Percentiles rank a stretch among this genome's conserved stretches.
Evolutionary conservation across 495 filamentous ascomycete species (phyloP).

Genomic region (Rusavskia elegans): DNA sequence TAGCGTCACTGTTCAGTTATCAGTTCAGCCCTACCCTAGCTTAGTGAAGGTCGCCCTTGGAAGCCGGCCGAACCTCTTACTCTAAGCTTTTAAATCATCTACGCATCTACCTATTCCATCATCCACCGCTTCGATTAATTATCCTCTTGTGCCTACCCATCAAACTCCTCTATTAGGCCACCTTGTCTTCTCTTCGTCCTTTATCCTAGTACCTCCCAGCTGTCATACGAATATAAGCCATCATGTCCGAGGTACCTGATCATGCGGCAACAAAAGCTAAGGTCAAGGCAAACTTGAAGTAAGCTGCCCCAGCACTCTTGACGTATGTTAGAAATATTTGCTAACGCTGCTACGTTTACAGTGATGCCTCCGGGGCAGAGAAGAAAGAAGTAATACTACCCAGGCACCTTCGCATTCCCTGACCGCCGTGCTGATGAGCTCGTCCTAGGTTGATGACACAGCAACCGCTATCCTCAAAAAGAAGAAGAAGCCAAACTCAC

Average conservation of each 20-base stretch:
- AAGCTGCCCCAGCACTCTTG: constrained; percentile 21
- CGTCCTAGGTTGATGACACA: constrained; percentile 63
- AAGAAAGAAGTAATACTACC: constrained; percentile 54
- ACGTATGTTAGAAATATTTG: neutral
- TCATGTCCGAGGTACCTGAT: constrained; percentile 56
- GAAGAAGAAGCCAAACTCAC: constrained; percentile 99
- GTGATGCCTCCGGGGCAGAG: constrained; percentile 80
- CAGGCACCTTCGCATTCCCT: constrained; percentile 1
- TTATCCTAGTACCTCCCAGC: too few relatives aligned
- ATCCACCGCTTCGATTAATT: too few relatives aligned
- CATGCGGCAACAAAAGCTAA: constrained; percentile 65
- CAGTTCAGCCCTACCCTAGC: too few relatives aligned
- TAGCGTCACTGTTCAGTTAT: too few relatives aligned
- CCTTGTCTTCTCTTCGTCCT: too few relatives aligned
- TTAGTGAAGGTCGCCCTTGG: too few relatives aligned
- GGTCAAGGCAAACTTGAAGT: constrained; percentile 87
- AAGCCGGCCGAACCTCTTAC: too few relatives aligned
- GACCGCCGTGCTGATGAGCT: constrained; percentile 17
- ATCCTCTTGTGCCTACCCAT: too few relatives aligned
- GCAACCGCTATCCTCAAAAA: constrained; percentile 98
- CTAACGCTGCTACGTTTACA: constrained; percentile 20
- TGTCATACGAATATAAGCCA: too few relatives aligned
- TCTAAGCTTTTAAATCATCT: too few relatives aligned
- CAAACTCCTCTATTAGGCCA: too few relatives aligned
- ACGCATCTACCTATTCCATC: too few relatives aligned